phyloP scores from a whole-genome alignment of 306 rosid species.

The Senna siamea region DNA sequence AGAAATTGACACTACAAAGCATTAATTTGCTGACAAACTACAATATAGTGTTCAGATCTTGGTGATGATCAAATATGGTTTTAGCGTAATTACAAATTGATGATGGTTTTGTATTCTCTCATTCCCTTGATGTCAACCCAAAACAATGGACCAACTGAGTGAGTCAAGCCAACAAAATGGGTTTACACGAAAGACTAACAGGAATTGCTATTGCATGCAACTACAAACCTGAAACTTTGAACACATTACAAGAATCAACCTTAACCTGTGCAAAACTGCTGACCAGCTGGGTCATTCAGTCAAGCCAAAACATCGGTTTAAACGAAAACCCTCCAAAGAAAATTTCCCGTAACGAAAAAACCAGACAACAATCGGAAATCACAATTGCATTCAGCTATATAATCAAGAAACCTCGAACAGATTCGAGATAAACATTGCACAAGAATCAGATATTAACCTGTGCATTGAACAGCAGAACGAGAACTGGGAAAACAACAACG shows the following conservation, averaged over 20 bases:
- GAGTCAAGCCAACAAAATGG: background rate
- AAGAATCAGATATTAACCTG: background rate
- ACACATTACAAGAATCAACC: background rate
- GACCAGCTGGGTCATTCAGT: constrained; percentile 22
- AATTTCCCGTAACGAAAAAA: too few species aligned
- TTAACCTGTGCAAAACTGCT: background rate
- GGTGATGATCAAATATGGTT: background rate
- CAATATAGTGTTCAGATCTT: too few species aligned
- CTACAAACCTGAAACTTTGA: background rate
- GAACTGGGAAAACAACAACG: background rate
- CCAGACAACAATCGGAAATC: too few species aligned
- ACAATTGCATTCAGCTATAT: constrained; percentile 1
- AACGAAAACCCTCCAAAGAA: background rate
- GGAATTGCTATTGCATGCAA: constrained; percentile 24
- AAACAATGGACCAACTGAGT: too few species aligned
- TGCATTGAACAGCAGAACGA: background rate
- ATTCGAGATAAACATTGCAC: too few species aligned
- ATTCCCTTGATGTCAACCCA: constrained; percentile 39
- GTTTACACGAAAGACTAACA: background rate
- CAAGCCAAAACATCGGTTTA: constrained; percentile 33
- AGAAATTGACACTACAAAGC: constrained; percentile 16
- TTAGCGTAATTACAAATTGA: background rate
- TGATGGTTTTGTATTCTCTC: background rate
- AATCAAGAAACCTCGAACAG: background rate
- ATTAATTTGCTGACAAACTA: background rate